phyloP scores from a whole-genome alignment of 495 filamentous ascomycete species.

The Aspergillus avenaceus region DNA sequence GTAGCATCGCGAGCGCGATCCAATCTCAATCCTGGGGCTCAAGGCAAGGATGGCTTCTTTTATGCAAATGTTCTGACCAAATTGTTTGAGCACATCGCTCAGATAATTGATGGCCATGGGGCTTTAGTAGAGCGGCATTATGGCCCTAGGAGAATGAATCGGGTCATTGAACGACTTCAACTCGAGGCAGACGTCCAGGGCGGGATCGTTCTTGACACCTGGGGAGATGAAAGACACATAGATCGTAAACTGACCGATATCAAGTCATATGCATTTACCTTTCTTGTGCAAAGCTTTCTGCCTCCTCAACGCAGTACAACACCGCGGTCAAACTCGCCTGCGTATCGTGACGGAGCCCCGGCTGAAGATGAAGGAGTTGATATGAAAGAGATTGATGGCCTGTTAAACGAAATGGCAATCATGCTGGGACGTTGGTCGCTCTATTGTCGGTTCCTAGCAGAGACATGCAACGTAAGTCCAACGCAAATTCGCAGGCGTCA shows the following conservation, averaged over 20 bases:
- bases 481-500: slow-evolving; percentile 3
- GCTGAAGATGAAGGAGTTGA: slow-evolving; percentile 86
- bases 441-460: slow-evolving; percentile 83
- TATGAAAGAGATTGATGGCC: slow-evolving; percentile 87
- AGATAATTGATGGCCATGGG: slow-evolving; percentile 89
- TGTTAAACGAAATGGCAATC: slow-evolving; percentile 78
- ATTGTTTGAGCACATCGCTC: slow-evolving; percentile 94
- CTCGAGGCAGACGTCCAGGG: slow-evolving; percentile 94
- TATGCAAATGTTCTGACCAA: slow-evolving; percentile 88
- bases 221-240: slow-evolving; percentile 82
- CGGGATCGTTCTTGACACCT: slow-evolving; percentile 94
- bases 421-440: slow-evolving; percentile 95
- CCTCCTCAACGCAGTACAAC: slow-evolving; percentile 59
- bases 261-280: slow-evolving; percentile 95
- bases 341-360: slow-evolving; percentile 46
- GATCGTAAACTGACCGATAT: slow-evolving; percentile 86
- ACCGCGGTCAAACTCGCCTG: slow-evolving; percentile 60
- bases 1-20: slow-evolving; percentile 77
- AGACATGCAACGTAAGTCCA: slow-evolving; percentile 68
- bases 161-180: slow-evolving; percentile 89
- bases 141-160: slow-evolving; percentile 87
- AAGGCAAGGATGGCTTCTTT: slow-evolving; percentile 72
- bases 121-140: slow-evolving; percentile 90
- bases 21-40: slow-evolving; percentile 64
- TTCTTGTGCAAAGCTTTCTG: slow-evolving; percentile 91